These are phyloP conservation scores for Phytopythium mirpurense DNA, from an alignment of 352 stramenopile genomes.

Conservation along the genomic window DNA sequence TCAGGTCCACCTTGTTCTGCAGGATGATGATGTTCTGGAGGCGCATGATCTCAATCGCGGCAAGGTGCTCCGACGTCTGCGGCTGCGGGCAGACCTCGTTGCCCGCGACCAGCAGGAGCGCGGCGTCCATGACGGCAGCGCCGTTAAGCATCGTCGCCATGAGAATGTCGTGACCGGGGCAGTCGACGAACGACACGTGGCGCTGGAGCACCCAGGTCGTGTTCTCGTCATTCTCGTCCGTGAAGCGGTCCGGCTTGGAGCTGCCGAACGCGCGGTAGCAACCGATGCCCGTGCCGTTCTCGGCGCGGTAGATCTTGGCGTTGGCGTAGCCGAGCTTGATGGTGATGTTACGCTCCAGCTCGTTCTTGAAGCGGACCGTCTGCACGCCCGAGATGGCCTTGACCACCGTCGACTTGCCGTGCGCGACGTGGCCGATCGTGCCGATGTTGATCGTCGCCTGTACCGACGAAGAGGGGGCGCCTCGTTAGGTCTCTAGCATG, in stretches of 20 bases:
- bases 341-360: conserved; percentile 99
- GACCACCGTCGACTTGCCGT: conserved; percentile 99
- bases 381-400: conserved; percentile 99
- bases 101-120: conserved; percentile 96
- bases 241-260: conserved; percentile 85
- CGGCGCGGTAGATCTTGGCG: conserved; percentile 98
- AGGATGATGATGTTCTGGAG: conserved; percentile 99
- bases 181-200: conserved; percentile 99
- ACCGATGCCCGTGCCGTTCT: conserved; percentile 75
- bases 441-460: conserved; percentile 99
- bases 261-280: conserved; percentile 88
- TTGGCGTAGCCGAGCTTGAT: conserved; percentile 99
- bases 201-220: conserved; percentile 91
- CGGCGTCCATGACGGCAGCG: conserved; percentile 99
- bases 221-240: conserved; percentile 83
- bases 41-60: conserved; percentile 99
- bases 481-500: not conserved
- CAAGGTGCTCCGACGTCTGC: conserved; percentile 99
- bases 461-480: conserved; percentile 5
- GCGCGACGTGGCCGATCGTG: conserved; percentile 99
- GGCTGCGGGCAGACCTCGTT: conserved; percentile 99
- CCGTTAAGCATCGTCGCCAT: conserved; percentile 99
- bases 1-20: conserved; percentile 99
- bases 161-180: conserved; percentile 99
- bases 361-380: conserved; percentile 98